phyloP scores from a whole-genome alignment of 805 yeast genomes.

The Cyberlindnera euphorbiae region DNA sequence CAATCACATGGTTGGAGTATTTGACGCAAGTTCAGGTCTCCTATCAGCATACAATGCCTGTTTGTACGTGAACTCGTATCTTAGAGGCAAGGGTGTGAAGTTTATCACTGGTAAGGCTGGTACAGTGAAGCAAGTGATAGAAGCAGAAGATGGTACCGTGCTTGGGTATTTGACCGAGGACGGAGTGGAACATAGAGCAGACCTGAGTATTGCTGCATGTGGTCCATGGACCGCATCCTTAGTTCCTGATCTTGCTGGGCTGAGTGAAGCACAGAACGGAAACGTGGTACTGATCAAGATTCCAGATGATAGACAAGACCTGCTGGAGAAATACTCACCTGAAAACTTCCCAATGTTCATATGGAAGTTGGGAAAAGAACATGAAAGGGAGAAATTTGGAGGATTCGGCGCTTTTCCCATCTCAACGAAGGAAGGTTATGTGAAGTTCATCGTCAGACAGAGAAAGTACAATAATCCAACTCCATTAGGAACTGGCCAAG shows the following conservation, averaged over 20 bases:
- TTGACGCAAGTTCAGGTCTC: conserved; percentile 31
- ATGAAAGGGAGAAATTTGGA: conserved; percentile 27
- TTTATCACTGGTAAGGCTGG: conserved; percentile 31
- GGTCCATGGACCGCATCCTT: conserved; percentile 26
- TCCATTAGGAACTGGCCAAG: conserved; percentile 17
- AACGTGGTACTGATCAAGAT: conserved; percentile 32
- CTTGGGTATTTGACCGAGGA: conserved; percentile 25
- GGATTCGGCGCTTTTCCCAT: conserved; percentile 34
- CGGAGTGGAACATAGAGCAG: conserved; percentile 22
- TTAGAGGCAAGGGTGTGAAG: conserved; percentile 30
- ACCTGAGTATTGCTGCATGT: conserved; percentile 15
- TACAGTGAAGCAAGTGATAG: conserved; percentile 23
- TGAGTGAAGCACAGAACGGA: conserved; percentile 34
- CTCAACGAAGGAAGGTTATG: conserved; percentile 27
- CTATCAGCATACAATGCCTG: conserved; percentile 32
- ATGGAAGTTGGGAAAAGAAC: conserved; percentile 31
- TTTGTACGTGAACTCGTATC: conserved; percentile 26
- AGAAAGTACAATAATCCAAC: conserved; percentile 32
- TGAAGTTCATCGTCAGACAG: conserved; percentile 34
- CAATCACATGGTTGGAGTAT: conserved; percentile 20
- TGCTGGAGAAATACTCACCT: conserved; percentile 29
- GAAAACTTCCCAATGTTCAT: conserved; percentile 30
- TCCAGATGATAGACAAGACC: conserved; percentile 32
- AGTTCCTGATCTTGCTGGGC: conserved; percentile 27
- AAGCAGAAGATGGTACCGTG: conserved; percentile 9